phyloP scores from a whole-genome alignment of 148 eudicot species.

The Pouteria glomerata region DNA sequence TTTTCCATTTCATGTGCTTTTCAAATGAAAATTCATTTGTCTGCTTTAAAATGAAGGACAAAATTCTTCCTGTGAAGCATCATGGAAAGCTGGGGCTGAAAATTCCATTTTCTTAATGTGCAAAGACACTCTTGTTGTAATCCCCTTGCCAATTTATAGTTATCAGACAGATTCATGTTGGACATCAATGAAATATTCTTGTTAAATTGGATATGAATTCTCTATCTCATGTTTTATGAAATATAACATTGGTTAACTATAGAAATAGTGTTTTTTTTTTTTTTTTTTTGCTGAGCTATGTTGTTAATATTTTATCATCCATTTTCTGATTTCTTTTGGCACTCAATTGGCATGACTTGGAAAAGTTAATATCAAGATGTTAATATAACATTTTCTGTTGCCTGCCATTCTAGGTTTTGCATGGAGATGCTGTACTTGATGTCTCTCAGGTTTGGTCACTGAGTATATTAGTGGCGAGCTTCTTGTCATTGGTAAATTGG shows the following conservation, averaged over 20 bases:
- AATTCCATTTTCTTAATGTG: background rate
- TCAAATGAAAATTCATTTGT: background rate
- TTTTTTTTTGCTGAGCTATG: background rate
- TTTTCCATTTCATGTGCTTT: background rate
- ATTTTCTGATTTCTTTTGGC: conserved; percentile 4
- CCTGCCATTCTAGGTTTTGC: conserved; percentile 59
- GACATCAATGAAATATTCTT: background rate
- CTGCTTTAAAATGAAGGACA: background rate
- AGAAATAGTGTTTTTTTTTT: background rate
- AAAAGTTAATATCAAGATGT: background rate
- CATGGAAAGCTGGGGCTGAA: background rate
- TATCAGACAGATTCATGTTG: background rate
- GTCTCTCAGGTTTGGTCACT: conserved; percentile 50
- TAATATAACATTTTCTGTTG: background rate
- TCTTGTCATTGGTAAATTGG: conserved; percentile 6
- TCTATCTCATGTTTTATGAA: background rate
- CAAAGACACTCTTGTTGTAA: background rate
- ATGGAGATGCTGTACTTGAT: conserved; percentile 97
- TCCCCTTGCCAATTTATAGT: background rate
- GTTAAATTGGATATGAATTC: background rate
- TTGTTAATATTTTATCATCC: background rate
- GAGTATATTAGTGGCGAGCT: background rate
- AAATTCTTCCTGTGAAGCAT: background rate
- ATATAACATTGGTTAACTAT: background rate
- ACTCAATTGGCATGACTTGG: background rate